Conservation (phyloP, 768 basidiomycete genomes). For the Solioccasus polychromus region DNA sequence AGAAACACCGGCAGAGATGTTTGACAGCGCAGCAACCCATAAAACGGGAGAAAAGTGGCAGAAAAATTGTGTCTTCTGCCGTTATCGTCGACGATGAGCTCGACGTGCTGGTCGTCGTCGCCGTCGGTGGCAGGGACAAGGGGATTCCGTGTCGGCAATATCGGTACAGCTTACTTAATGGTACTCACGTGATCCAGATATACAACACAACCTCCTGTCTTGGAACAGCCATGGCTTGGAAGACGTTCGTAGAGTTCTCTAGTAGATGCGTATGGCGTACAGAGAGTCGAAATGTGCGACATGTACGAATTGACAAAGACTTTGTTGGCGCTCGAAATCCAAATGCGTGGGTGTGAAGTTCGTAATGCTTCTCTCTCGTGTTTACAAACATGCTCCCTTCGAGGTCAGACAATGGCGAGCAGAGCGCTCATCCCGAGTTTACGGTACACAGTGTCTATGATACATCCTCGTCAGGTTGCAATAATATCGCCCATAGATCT, state of each 20-base stretch:
- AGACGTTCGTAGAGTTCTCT: no score
- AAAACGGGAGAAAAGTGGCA: slow-evolving; percentile 3
- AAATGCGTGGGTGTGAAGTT: no score
- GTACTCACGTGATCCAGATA: slow-evolving; percentile 29
- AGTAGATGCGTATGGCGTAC: no score
- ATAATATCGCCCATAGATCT: slow-evolving; percentile 24
- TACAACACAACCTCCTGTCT: no score
- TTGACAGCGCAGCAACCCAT: slow-evolving; percentile 15
- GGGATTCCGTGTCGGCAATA: slow-evolving; percentile 30
- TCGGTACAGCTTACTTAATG: slow-evolving; percentile 33
- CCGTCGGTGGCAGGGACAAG: slow-evolving; percentile 37
- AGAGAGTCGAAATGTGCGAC: no score
- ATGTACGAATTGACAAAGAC: no score
- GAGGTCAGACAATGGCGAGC: slow-evolving; percentile 6
- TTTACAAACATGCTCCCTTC: not conserved
- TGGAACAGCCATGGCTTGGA: no score
- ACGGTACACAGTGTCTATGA: slow-evolving; percentile 24
- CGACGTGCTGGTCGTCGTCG: slow-evolving; percentile 27
- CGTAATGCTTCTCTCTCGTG: no score
- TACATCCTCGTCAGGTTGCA: not conserved
- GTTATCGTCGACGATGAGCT: slow-evolving; percentile 32
- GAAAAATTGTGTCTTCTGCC: slow-evolving; percentile 7
- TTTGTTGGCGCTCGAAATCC: no score
- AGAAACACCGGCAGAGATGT: slow-evolving; percentile 18
- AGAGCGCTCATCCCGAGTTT: slow-evolving; percentile 24